Evolutionary conservation across 1,284 basidiomycete genomes (phyloP), one percentile per base, ranked within the genome.

Genomic region (Cryptococcus sp.): DNA sequence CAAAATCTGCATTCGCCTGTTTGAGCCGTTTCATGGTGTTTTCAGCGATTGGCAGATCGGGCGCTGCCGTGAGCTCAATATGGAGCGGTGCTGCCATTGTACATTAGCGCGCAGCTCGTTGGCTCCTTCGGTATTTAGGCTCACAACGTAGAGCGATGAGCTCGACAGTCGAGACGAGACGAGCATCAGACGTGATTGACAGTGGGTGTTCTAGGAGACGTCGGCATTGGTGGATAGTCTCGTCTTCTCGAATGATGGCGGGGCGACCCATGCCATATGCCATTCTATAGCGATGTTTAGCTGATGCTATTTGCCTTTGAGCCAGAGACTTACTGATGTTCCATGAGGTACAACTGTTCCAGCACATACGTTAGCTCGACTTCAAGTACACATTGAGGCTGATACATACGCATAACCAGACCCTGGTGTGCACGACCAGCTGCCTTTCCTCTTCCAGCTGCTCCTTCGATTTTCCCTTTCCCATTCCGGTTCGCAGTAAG

Each of bases 221-320:
- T 46, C 89, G 86, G 62, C 90, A 91, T 57, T 90, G 85, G 69
- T 84, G 84, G 59, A 95, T 92, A 52, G 90, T 88, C 70, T 94
- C 91, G 68, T 95, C 91, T 64, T 95, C 91, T 70, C 90, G 89
- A 44, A 95, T 81, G 58, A 95, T 91, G 1, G 92, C 90, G 0
- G 92, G 91, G 23, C 93, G 86, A 6, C 93, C 93, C 31, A 90
- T 93, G 5, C 93, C 93, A 67, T 94, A 95, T 0, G 91, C 93
- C 78, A 95, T 85, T 57, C 70, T 71, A 41, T 5, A 25, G 17
- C 35, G 11, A 20, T 57, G 25, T 53, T 53, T 58, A 60, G 47
- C 47, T 52, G 20, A 11, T 39, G 50, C 53, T 42, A 23, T 17
- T 11, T 35, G 35, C n/a, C 64, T 13, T 51, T 25, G 16, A 15